Percentiles rank a stretch among this genome's conserved stretches.
phyloP scores from a whole-genome alignment of 345 rosid genomes.

The Rubroshorea leprosula region DNA sequence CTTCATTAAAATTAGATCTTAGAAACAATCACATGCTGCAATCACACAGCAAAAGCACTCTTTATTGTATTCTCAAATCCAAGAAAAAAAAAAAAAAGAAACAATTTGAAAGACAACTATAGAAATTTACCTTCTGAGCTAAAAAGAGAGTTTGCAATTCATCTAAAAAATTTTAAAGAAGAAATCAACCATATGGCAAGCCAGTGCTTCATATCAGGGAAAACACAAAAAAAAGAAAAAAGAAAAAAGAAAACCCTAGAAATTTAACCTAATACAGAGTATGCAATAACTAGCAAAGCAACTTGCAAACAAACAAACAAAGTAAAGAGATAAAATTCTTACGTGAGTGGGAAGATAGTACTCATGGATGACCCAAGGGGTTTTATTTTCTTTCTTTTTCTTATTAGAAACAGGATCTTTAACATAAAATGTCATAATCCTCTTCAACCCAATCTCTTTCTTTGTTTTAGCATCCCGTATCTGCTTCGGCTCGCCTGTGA shows the following conservation, averaged over 20 bases:
- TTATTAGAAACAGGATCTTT: slow-evolving; percentile 5
- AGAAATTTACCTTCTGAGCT: background rate
- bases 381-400: slow-evolving; percentile 2
- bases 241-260: too few relatives aligned
- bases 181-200: too few relatives aligned
- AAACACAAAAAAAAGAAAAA: too few relatives aligned
- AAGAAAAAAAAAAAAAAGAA: too few relatives aligned
- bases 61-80: too few relatives aligned
- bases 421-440: slow-evolving; percentile 30
- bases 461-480: background rate
- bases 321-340: background rate
- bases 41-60: too few relatives aligned
- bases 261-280: background rate
- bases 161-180: background rate
- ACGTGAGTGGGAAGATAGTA: slow-evolving; percentile 15
- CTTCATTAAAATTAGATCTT: background rate
- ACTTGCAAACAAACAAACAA: background rate
- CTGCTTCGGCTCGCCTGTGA: background rate
- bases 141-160: background rate
- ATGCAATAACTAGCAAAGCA: background rate
- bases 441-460: slow-evolving; percentile 23
- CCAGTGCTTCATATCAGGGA: too few relatives aligned
- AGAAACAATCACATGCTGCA: background rate
- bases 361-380: slow-evolving; percentile 34
- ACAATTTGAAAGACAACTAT: too few relatives aligned